Base-by-base conservation (phyloP, 768 basidiomycete species). In the Podaxis sp. region DNA sequence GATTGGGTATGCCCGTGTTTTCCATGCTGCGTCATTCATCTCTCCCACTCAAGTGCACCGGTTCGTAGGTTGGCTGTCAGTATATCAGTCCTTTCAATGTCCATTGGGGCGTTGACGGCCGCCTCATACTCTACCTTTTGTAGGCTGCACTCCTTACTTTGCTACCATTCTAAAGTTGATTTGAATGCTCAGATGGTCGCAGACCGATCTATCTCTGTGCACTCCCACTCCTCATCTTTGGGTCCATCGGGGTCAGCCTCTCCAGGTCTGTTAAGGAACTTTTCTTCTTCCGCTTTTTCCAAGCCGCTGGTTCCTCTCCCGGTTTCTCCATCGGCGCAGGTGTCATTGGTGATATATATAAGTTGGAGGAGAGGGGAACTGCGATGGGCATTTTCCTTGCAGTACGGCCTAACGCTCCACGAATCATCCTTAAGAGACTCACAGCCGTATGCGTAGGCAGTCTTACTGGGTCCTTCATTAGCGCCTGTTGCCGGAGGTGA, bases 321-420 rank as follows among this genome's bases (percentile, higher is more conserved):
- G 85, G 79, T 2, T 70, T 79, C 70, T 83, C 81, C 19, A 79
- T 83, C 59, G 90, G 82, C 9, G 80, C 80, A 0, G 89, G 82
- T 1, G 82, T 86, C 2, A 86, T 89, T 28, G 86, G 85, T 0
- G 88, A 90, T 67, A 86, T 90, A 3, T 89, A 88, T 70, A 80
- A 73, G 59, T 68, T 88, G 1, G 89, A 89, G 60, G 84, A 89
- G 66, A 76, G 87, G 36, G 86, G 79, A 9, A 75, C 79, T 2
- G 86, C 85, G 0, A 84, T 88, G 76, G 88, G 87, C 0, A 73
- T 86, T 1, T 87, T 85, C 68, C 79, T 84, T 61, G 82, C 78
- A 0, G 86, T 87, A 52, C 56, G 76, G 7, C 70, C 12, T 46
- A 9, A 11, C 61, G 15, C 57, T 33, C 38, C 24, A 26, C 36